Base-by-base conservation (phyloP, 805 yeast species). In the Zygosaccharomyces siamensis region DNA sequence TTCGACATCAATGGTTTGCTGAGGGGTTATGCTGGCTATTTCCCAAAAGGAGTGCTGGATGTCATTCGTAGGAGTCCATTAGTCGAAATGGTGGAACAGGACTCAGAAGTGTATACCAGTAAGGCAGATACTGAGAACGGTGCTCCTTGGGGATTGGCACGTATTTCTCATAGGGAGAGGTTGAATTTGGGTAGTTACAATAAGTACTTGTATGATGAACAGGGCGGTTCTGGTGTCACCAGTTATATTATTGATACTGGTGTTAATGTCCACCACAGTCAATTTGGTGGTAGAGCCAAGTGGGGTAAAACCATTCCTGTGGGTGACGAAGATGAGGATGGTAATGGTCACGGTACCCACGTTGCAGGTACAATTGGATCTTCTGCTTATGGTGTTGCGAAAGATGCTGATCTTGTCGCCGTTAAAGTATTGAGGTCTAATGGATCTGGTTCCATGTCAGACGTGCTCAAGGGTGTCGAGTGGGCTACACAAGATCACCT, bases 311-410 rank as follows among this genome's bases (percentile, higher is more conserved):
- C 95, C 49, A 75, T 87, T 56, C 95, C 95, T 57, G 59, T 68
- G 45, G 84, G 83, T 60, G 88, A 81, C 58, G 76, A 76, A 46
- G 89, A 83, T 57, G 61, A 74, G 39, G 96, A 90, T 66, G 93
- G 89, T 46, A 86, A 87, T 61, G 97, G 97, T 45, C 97, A 89
- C 70, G 97, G 97, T 62, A 88, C 96, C 40, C 97, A 89, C 64
- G 88, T 95, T 72, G 96, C 97, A n/a, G 97, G 96, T 70, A 89
- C 95, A 31, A 87, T 90, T 60, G 96, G 84, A 44, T 85, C 93
- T 20, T 74, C 74, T 52, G 72, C 79, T 45, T 87, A 83, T 56
- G 96, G 96, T 72, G 87, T 88, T 47, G 90, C 96, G 48, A 88
- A 89, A 70, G 74, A 79, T 45, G 93, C 90, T 7, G 74, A 81